Conservation (phyloP, 2,329 filamentous ascomycete species). For the Penicillium sp. region DNA sequence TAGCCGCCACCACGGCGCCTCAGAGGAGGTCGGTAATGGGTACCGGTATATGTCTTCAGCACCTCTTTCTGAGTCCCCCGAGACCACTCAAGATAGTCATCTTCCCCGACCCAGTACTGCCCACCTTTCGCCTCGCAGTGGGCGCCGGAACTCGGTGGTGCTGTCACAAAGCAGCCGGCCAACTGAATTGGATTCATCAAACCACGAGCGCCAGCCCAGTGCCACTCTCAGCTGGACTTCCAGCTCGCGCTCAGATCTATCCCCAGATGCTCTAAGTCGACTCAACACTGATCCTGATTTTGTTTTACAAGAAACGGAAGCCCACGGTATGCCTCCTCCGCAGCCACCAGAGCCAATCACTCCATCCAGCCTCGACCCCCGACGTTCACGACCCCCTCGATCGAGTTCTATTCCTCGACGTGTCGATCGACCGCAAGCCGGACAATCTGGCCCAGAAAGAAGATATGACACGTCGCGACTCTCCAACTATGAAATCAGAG, state of each 20-base stretch:
- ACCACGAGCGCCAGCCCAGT: constrained; percentile 40
- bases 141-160: constrained; percentile 50
- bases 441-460: constrained; percentile 27
- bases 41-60: constrained; percentile 45
- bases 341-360: constrained; percentile 7
- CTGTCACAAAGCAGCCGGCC: constrained; percentile 45
- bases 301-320: constrained; percentile 30
- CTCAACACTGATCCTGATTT: constrained; percentile 31
- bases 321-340: neutral
- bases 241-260: constrained; percentile 47
- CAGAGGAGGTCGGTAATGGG: constrained; percentile 38
- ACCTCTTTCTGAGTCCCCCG: constrained; percentile 38
- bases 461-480: constrained; percentile 38
- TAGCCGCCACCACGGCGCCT: constrained; percentile 37
- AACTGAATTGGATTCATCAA: constrained; percentile 33
- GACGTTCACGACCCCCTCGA: constrained; percentile 37
- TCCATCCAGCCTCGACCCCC: constrained; percentile 18
- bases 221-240: constrained; percentile 49
- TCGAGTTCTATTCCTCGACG: constrained; percentile 46
- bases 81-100: constrained; percentile 41
- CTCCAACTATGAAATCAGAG: constrained; percentile 43
- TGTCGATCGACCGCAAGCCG: constrained; percentile 35
- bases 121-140: constrained; percentile 37
- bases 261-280: constrained; percentile 32
- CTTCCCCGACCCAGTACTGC: constrained; percentile 30